Evolutionary conservation across 1,284 basidiomycete genomes (phyloP), one percentile per base, ranked within the genome.

Genomic region (Phylloporus sp.): DNA sequence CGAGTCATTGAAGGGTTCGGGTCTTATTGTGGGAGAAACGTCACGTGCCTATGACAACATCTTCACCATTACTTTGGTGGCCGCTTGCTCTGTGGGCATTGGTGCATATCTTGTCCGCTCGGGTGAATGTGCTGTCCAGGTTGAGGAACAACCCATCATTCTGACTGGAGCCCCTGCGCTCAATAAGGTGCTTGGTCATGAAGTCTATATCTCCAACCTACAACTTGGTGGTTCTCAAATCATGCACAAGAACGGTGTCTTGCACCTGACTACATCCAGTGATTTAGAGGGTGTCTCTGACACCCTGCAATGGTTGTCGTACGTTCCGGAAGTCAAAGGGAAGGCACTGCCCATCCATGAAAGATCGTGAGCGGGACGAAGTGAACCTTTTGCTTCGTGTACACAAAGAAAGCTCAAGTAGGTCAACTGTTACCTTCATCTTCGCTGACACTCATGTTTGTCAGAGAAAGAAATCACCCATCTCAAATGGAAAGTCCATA

Each of bases 161-260:
- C 88, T 99, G 65, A 99, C 98, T 18, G 98, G 98, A 74, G 97
- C 96, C 50, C 89, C 90, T 39, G 98, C 98, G 8, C 88, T 99
- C 72, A 99, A 99, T 87, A 99, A 99, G 83, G 96, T 99, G 6
- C 90, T 99, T 57, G 98, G 98, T 68, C 94, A 98, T 62, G 98
- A 99, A 79, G 98, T 99, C 47, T 99, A 99, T 80, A 98, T 98
- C 17, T 98, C 95, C 64, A 99, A 99, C 80, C 80, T 99, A 72
- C 98, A 99, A 80, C 93, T 99, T 66, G 98, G 98, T 74, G 98
- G 98, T 64, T 98, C 98, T 42, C 94, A 96, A 74, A 99, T 98
- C 83, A 98, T 98, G 96, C 93, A 96, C 88, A 97, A 97, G 87
- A 98, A 98, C 76, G 98, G 98, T 81, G 95, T 99, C 60, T 98